Evolutionary conservation across 2,329 filamentous ascomycete genomes (phyloP).

Genomic region (Karstenula rhodostoma): DNA sequence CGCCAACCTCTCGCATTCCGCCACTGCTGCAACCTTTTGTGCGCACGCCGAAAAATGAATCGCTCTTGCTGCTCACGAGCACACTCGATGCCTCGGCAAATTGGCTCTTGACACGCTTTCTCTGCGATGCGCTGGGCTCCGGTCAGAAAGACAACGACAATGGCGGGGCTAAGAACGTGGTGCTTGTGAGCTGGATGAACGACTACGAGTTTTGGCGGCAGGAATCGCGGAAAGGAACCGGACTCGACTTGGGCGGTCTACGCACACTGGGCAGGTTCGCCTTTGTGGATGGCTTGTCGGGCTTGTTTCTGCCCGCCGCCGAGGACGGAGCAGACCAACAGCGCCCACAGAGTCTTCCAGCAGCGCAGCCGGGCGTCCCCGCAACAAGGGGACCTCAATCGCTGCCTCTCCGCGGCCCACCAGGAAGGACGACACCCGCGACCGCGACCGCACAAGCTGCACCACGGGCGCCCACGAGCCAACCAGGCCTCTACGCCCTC

Average conservation of each 20-base stretch:
- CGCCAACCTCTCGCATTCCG: constrained; percentile 63
- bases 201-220: constrained; percentile 81
- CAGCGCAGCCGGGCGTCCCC: background rate
- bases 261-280: constrained; percentile 67
- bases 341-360: background rate
- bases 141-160: constrained; percentile 32
- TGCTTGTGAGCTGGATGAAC: constrained; percentile 84
- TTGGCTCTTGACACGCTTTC: constrained; percentile 64
- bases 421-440: constrained; percentile 26
- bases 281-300: constrained; percentile 78
- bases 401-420: constrained; percentile 29
- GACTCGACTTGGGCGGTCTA: constrained; percentile 73
- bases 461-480: constrained; percentile 2
- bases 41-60: constrained; percentile 63
- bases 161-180: constrained; percentile 53
- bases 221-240: constrained; percentile 72
- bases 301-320: constrained; percentile 56
- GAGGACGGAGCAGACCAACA: background rate
- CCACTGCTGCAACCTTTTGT: constrained; percentile 72
- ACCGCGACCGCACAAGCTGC: constrained; percentile 4
- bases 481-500: constrained; percentile 31
- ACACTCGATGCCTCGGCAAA: constrained; percentile 63
- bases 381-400: constrained; percentile 13
- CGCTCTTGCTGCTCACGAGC: constrained; percentile 72
- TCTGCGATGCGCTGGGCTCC: constrained; percentile 56